These are phyloP conservation scores for Stellera chamaejasme DNA, from an alignment of 345 rosid species.

Conservation along the genomic window DNA sequence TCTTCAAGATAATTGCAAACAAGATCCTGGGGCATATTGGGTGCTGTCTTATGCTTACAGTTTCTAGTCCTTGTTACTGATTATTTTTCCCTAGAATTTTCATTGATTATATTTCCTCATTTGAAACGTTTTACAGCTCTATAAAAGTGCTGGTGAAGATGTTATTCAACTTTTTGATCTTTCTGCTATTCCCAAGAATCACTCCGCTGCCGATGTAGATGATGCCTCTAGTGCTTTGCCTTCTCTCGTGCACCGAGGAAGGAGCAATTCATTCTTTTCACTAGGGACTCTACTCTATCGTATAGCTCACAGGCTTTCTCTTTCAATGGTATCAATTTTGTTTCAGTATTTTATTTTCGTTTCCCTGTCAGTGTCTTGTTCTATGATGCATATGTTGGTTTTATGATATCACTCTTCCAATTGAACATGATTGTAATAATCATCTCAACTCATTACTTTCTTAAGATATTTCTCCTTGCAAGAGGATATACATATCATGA, in stretches of 20 bases:
- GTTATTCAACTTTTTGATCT: constrained; percentile 91
- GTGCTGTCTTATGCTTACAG: constrained; percentile 21
- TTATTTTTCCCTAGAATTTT: constrained; percentile 1
- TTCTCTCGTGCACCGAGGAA: constrained; percentile 47
- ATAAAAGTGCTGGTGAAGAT: constrained; percentile 92
- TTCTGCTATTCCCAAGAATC: constrained; percentile 69
- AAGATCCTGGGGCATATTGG: constrained; percentile 98
- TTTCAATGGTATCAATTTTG: constrained; percentile 57
- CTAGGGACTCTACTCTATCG: constrained; percentile 89
- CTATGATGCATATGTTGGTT: no score
- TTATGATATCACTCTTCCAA: no score
- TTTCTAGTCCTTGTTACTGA: background rate
- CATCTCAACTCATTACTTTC: no score
- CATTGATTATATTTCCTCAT: constrained; percentile 8
- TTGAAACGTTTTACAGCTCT: constrained; percentile 45
- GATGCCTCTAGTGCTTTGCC: constrained; percentile 52
- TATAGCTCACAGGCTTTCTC: constrained; percentile 83
- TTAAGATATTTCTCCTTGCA: no score
- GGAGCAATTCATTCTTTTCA: constrained; percentile 70
- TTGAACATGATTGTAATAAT: no score
- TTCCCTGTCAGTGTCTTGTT: no score
- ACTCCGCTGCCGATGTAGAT: constrained; percentile 38
- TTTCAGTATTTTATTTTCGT: background rate
- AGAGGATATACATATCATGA: no score
- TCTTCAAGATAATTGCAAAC: constrained; percentile 90